phyloP scores from a whole-genome alignment of 1,284 basidiomycete genomes.

The Moesziomyces sp. region DNA sequence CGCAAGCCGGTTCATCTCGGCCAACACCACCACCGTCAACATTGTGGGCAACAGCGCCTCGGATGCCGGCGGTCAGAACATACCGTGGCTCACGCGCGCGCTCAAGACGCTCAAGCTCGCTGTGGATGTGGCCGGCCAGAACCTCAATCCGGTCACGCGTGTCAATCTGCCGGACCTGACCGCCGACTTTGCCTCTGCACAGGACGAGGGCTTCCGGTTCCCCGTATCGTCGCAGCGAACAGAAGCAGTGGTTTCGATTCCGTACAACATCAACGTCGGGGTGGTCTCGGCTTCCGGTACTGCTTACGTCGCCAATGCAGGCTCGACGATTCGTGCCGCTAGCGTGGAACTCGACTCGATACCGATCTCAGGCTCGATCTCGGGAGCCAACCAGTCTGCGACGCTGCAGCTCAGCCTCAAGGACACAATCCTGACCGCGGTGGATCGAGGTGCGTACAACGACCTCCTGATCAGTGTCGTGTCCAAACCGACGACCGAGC shows the following conservation, averaged over 20 bases:
- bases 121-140: conserved; percentile 76
- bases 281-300: conserved; percentile 72
- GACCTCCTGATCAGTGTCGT: conserved; percentile 5
- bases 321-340: conserved; percentile 5
- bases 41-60: conserved; percentile 74
- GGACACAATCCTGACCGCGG: neutral
- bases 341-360: conserved; percentile 1
- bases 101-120: conserved; percentile 76
- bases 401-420: neutral
- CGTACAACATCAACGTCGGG: conserved; percentile 80
- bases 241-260: conserved; percentile 77
- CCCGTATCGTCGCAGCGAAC: conserved; percentile 69
- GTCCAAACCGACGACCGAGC: conserved; percentile 3
- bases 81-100: conserved; percentile 77
- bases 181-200: conserved; percentile 70
- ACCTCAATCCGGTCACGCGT: conserved; percentile 76
- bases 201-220: conserved; percentile 21
- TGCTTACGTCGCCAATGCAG: conserved; percentile 69
- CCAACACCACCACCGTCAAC: conserved; percentile 74
- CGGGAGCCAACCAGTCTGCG: conserved; percentile 3
- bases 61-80: conserved; percentile 69
- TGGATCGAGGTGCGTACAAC: conserved; percentile 6
- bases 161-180: conserved; percentile 75
- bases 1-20: conserved; percentile 77
- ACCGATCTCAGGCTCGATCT: conserved; percentile 1